Percentiles rank a stretch among this genome's conserved stretches.
Conservation (phyloP, 2,329 filamentous ascomycete species). For the Venturia carpophila region DNA sequence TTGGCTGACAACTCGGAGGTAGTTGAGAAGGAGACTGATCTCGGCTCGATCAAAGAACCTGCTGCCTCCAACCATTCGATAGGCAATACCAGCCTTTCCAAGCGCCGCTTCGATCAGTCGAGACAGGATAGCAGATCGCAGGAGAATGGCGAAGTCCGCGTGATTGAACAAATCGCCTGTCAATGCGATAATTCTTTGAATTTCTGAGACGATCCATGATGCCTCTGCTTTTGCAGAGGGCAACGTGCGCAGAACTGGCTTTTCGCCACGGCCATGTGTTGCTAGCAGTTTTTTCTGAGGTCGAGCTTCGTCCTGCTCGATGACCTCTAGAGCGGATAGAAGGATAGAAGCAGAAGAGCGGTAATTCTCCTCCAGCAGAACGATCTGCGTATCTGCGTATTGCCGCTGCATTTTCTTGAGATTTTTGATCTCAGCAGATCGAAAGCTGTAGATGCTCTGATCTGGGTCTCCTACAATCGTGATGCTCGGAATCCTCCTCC, state of each 20-base stretch:
- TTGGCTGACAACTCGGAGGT: slow-evolving; percentile 76
- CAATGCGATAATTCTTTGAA: slow-evolving; percentile 61
- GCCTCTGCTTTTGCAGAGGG: slow-evolving; percentile 66
- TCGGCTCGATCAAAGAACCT: slow-evolving; percentile 90
- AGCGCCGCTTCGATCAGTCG: slow-evolving; percentile 78
- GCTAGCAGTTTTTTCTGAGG: slow-evolving; percentile 74
- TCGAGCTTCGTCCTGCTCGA: slow-evolving; percentile 77
- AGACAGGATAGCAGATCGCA: slow-evolving; percentile 78
- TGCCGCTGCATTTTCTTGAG: slow-evolving; percentile 67
- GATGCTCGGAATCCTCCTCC: slow-evolving; percentile 54
- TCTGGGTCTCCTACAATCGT: slow-evolving; percentile 96
- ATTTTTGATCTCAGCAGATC: slow-evolving; percentile 87
- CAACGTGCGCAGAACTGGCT: slow-evolving; percentile 71
- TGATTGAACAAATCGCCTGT: slow-evolving; percentile 65
- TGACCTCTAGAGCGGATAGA: slow-evolving; percentile 70
- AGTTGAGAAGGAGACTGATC: slow-evolving; percentile 80
- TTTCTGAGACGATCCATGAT: slow-evolving; percentile 80
- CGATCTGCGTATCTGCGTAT: slow-evolving; percentile 69
- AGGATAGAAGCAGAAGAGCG: slow-evolving; percentile 83
- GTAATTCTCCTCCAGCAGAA: slow-evolving; percentile 90
- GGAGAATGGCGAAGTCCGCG: slow-evolving; percentile 75
- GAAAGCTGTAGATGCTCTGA: slow-evolving; percentile 95
- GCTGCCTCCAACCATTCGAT: slow-evolving; percentile 84
- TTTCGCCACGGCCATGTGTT: slow-evolving; percentile 70
- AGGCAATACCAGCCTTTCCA: slow-evolving; percentile 72